These are phyloP conservation scores for Trametes pubescens DNA, from an alignment of 1,284 basidiomycete species.

Conservation along the genomic window DNA sequence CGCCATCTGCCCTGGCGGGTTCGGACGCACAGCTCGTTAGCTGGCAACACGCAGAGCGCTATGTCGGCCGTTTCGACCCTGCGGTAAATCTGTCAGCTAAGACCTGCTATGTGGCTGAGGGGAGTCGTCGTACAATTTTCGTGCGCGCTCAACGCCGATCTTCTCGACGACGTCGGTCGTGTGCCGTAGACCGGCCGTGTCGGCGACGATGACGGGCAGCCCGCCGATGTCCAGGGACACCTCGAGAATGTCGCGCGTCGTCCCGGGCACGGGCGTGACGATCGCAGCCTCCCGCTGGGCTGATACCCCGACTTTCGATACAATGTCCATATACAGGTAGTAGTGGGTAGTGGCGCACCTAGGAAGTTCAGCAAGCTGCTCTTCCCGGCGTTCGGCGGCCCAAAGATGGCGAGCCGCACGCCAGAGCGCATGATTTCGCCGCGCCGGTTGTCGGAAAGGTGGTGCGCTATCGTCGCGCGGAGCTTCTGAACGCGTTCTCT, in stretches of 20 bases:
- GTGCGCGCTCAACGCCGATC: conserved; percentile 84
- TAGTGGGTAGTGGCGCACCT: conserved; percentile 52
- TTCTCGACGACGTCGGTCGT: conserved; percentile 79
- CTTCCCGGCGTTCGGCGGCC: conserved; percentile 91
- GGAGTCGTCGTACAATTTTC: conserved; percentile 55
- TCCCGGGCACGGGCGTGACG: conserved; percentile 86
- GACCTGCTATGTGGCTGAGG: not conserved
- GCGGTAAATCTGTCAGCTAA: conserved; percentile 17
- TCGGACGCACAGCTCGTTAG: conserved; percentile 55
- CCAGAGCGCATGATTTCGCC: conserved; percentile 88
- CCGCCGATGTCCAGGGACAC: conserved; percentile 88
- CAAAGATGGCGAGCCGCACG: conserved; percentile 85
- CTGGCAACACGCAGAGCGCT: conserved; percentile 80
- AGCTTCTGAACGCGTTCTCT: conserved; percentile 55
- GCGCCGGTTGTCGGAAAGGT: conserved; percentile 73
- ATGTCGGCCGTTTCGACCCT: conserved; percentile 75
- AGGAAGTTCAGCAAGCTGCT: conserved; percentile 85
- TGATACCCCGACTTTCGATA: conserved; percentile 39
- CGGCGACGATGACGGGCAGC: conserved; percentile 79
- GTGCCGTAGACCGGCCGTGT: conserved; percentile 86
- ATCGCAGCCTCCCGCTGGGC: conserved; percentile 90
- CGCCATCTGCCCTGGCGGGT: not conserved
- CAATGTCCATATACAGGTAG: not conserved
- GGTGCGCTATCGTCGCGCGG: conserved; percentile 55
- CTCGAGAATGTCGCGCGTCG: conserved; percentile 87